Percentiles rank a stretch among this genome's conserved stretches.
phyloP scores from a whole-genome alignment of 192 early-diverging fungal genomes.

The Dissophora globulifera region DNA sequence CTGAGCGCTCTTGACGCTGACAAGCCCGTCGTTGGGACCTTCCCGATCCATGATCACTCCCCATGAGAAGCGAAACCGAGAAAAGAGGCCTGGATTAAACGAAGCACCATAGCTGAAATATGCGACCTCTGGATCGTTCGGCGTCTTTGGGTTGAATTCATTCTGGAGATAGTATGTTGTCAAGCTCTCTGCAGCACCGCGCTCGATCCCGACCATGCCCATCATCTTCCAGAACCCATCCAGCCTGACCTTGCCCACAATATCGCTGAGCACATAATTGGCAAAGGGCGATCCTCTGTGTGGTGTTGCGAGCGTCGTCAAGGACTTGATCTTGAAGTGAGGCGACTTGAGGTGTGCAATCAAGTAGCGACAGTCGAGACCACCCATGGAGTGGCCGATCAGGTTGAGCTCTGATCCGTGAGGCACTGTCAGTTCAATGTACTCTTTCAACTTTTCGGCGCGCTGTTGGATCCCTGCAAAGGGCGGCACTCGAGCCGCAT shows the following conservation, averaged over 20 bases:
- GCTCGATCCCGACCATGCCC: constrained; percentile 65
- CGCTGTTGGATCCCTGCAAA: constrained; percentile 69
- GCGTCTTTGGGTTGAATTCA: constrained; percentile 88
- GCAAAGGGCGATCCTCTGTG: constrained; percentile 93
- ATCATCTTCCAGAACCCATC: constrained; percentile 36
- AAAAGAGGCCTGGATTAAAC: constrained; percentile 70
- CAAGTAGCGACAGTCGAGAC: constrained; percentile 92
- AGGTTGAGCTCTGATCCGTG: constrained; percentile 79
- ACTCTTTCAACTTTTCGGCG: constrained; percentile 76
- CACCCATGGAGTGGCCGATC: constrained; percentile 94
- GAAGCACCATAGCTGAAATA: constrained; percentile 87
- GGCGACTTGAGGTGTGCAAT: constrained; percentile 81
- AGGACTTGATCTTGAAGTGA: constrained; percentile 75
- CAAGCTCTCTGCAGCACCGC: constrained; percentile 88
- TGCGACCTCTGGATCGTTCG: constrained; percentile 75
- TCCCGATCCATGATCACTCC: constrained; percentile 80
- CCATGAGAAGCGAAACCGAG: constrained; percentile 82
- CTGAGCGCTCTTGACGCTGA: constrained; percentile 84
- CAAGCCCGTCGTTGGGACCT: constrained; percentile 94
- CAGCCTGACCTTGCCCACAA: constrained; percentile 18
- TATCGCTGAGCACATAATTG: constrained; percentile 67
- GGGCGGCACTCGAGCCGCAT: constrained; percentile 77
- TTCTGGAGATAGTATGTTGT: constrained; percentile 85
- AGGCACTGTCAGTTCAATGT: constrained; percentile 63
- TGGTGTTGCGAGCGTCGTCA: constrained; percentile 94